A percentile compares a stretch with the other conserved stretches of the same genome.
These are phyloP conservation scores for Solanum aculeatissimum DNA, from an alignment of 305 asterid species.

Conservation along the genomic window DNA sequence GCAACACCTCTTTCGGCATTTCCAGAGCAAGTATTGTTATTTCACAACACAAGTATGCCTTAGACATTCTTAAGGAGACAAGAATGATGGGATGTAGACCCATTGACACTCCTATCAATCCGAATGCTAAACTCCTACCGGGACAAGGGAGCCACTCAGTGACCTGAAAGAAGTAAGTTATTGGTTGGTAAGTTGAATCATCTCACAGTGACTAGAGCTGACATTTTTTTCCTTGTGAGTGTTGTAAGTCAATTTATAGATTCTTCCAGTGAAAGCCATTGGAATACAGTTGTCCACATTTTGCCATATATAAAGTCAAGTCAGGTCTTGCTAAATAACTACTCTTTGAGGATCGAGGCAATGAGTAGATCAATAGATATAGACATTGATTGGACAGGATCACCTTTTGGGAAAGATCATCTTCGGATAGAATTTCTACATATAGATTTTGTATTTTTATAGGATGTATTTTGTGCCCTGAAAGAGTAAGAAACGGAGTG, in stretches of 20 bases:
- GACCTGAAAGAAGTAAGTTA: neutral
- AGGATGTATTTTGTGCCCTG: neutral
- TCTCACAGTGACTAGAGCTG: neutral
- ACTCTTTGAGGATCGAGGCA: neutral
- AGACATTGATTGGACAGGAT: neutral
- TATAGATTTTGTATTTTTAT: neutral
- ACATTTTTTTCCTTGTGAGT: neutral
- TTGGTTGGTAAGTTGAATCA: neutral
- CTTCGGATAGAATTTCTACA: neutral
- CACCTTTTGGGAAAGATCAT: neutral
- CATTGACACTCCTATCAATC: neutral
- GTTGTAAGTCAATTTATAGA: neutral
- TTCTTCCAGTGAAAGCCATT: neutral
- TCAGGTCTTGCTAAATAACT: neutral
- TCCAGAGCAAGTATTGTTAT: neutral
- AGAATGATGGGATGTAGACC: neutral
- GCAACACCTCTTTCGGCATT: neutral
- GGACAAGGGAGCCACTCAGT: neutral
- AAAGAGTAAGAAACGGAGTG: neutral
- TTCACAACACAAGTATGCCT: neutral
- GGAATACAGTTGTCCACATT: neutral
- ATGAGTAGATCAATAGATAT: neutral
- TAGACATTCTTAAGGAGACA: neutral
- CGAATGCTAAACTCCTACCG: neutral
- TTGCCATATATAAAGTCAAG: neutral